Evolutionary conservation across 78 protist species (phyloP).

Genomic region (Abeoforma whisleri): DNA sequence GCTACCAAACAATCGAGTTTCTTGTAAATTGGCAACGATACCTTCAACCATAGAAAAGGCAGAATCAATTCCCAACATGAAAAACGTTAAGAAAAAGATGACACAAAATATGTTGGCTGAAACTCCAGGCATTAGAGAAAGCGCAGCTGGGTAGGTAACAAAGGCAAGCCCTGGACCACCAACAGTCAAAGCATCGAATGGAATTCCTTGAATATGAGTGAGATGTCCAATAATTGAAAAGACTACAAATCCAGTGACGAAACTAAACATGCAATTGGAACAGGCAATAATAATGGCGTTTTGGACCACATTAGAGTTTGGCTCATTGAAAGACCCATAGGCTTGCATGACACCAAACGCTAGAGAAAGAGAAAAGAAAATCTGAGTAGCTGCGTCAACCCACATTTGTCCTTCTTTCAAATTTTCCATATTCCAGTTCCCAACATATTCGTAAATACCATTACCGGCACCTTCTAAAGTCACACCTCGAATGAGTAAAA

Average conservation of each 20-base stretch:
- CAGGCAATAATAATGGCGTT: constrained; percentile 3
- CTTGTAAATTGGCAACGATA: background rate
- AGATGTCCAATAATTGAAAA: constrained; percentile 10
- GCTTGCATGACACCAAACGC: background rate
- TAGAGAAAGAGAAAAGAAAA: background rate
- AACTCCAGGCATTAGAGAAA: background rate
- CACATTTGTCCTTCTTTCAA: constrained; percentile 2
- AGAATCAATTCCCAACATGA: constrained; percentile 7
- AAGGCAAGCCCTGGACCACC: background rate
- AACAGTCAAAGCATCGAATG: background rate
- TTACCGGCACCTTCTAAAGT: no score
- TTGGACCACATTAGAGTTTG: background rate
- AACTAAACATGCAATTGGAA: background rate
- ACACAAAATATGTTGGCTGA: background rate
- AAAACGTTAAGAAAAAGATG: background rate
- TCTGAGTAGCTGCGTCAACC: background rate
- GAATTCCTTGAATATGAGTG: background rate
- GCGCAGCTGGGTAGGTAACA: background rate
- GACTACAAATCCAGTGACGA: constrained; percentile 3
- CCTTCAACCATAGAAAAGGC: constrained; percentile 1
- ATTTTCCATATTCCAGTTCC: no score
- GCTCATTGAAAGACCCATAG: constrained; percentile 8
- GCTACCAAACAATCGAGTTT: no score
- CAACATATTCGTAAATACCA: no score
- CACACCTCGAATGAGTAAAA: no score